phyloP scores from a whole-genome alignment of 768 basidiomycete genomes.

The Lentinula sp. region DNA sequence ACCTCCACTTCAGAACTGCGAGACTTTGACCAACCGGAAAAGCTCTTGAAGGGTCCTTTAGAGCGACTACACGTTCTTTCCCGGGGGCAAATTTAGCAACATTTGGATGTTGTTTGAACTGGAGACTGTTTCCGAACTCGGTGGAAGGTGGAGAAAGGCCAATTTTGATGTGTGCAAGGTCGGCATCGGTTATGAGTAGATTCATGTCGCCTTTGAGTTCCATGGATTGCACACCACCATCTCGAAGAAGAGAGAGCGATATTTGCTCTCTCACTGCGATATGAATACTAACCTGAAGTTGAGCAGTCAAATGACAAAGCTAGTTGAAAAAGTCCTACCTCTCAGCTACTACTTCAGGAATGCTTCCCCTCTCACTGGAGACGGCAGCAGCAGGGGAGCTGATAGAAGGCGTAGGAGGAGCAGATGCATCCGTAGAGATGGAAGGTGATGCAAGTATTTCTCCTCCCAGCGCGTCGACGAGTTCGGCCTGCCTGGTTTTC shows the following conservation, averaged over 20 bases:
- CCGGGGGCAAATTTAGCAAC: constrained; percentile 80
- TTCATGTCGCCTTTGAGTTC: constrained; percentile 96
- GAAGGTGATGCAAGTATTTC: constrained; percentile 54
- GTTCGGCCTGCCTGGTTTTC: constrained; percentile 83
- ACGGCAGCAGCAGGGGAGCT: constrained; percentile 17
- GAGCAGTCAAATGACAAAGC: not conserved
- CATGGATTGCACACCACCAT: constrained; percentile 86
- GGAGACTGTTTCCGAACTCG: constrained; percentile 61
- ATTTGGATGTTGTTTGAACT: constrained; percentile 97
- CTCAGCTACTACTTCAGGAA: constrained; percentile 72
- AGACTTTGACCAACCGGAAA: constrained; percentile 89
- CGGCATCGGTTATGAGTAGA: constrained; percentile 74
- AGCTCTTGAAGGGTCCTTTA: constrained; percentile 76
- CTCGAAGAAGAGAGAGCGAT: constrained; percentile 75
- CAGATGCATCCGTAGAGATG: constrained; percentile 33
- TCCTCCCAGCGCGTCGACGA: constrained; percentile 83
- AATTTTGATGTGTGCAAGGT: constrained; percentile 67
- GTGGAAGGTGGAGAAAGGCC: constrained; percentile 49
- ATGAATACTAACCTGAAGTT: constrained; percentile 58
- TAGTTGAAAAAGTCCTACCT: constrained; percentile 40
- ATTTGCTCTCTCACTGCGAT: constrained; percentile 80
- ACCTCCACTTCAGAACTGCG: constrained; percentile 89
- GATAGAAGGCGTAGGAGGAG: constrained; percentile 26
- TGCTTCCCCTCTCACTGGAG: constrained; percentile 45
- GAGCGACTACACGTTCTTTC: constrained; percentile 56